Conservation (phyloP, 2,329 filamentous ascomycete species). For the Drechslera avenae region DNA sequence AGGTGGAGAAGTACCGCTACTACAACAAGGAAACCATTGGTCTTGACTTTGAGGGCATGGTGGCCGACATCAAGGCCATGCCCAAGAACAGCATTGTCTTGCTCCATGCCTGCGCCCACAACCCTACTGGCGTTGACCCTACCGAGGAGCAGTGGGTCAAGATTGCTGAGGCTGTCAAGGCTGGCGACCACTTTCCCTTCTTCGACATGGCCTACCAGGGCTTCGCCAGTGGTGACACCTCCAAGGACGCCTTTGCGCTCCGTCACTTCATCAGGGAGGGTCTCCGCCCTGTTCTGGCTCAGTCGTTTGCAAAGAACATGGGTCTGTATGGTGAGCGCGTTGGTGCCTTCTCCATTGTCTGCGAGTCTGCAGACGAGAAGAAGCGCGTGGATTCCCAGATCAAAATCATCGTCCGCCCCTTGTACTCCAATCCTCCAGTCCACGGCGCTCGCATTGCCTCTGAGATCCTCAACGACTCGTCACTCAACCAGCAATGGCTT, state of each 20-base stretch:
- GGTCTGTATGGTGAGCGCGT: slow-evolving; percentile 98
- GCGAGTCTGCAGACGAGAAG: slow-evolving; percentile 84
- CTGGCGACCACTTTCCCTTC: slow-evolving; percentile 87
- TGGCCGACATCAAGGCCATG: slow-evolving; percentile 87
- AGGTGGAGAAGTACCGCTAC: slow-evolving; percentile 96
- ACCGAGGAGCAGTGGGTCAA: slow-evolving; percentile 89
- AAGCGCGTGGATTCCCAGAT: slow-evolving; percentile 95
- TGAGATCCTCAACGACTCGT: slow-evolving; percentile 84
- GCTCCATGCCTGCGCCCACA: slow-evolving; percentile 96
- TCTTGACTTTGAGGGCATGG: slow-evolving; percentile 92
- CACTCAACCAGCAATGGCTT: slow-evolving; percentile 91
- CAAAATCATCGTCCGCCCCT: slow-evolving; percentile 94
- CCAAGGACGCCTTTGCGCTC: slow-evolving; percentile 91
- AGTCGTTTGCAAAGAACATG: slow-evolving; percentile 99
- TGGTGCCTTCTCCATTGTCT: slow-evolving; percentile 93
- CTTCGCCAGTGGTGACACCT: slow-evolving; percentile 89
- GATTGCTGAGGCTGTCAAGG: slow-evolving; percentile 86
- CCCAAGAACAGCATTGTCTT: slow-evolving; percentile 87
- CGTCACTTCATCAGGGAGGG: slow-evolving; percentile 92
- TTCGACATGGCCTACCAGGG: slow-evolving; percentile 99
- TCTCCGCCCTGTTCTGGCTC: slow-evolving; percentile 83
- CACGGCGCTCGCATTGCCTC: slow-evolving; percentile 94
- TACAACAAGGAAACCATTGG: slow-evolving; percentile 99
- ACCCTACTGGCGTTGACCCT: slow-evolving; percentile 95
- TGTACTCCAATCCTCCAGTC: slow-evolving; percentile 98